Evolutionary conservation across 495 filamentous ascomycete genomes (phyloP).

Genomic region (Penicillium crystallinum): DNA sequence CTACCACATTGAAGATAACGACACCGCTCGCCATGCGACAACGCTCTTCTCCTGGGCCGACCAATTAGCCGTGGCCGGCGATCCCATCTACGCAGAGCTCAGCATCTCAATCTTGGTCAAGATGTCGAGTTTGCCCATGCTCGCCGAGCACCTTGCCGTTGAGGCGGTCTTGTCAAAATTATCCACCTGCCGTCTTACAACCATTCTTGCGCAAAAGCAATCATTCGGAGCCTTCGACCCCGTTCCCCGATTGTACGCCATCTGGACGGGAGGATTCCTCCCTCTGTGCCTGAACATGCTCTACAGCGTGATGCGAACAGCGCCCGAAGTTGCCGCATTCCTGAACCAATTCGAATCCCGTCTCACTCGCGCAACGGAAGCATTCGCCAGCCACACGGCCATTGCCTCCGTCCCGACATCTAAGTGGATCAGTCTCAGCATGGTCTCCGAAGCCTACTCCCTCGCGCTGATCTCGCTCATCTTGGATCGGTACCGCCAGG

Average conservation of each 20-base stretch:
- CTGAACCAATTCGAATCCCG: slow-evolving; percentile 79
- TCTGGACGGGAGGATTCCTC: slow-evolving; percentile 85
- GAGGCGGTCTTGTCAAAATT: slow-evolving; percentile 76
- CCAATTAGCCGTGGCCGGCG: slow-evolving; percentile 60
- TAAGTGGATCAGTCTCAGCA: slow-evolving; percentile 59
- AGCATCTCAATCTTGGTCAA: slow-evolving; percentile 83
- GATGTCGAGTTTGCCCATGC: slow-evolving; percentile 69
- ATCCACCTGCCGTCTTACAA: slow-evolving; percentile 67
- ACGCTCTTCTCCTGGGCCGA: slow-evolving; percentile 95
- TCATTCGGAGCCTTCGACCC: slow-evolving; percentile 66
- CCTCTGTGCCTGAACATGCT: slow-evolving; percentile 90
- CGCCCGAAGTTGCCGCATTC: slow-evolving; percentile 78
- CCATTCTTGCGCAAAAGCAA: slow-evolving; percentile 60
- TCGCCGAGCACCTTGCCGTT: slow-evolving; percentile 85
- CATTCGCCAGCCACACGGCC: slow-evolving; percentile 48
- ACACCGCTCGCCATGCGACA: slow-evolving; percentile 70
- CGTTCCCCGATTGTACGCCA: slow-evolving; percentile 57
- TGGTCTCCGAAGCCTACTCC: slow-evolving; percentile 69
- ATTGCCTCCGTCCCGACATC: slow-evolving; percentile 27
- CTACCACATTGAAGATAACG: slow-evolving; percentile 56
- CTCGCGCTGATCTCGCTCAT: slow-evolving; percentile 68
- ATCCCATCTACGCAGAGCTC: slow-evolving; percentile 92
- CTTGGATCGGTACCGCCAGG: slow-evolving; percentile 54
- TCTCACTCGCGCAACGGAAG: slow-evolving; percentile 55
- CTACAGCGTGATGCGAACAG: slow-evolving; percentile 69